Base-by-base conservation (phyloP, 2,329 filamentous ascomycete genomes). In the Rutstroemia sp. region DNA sequence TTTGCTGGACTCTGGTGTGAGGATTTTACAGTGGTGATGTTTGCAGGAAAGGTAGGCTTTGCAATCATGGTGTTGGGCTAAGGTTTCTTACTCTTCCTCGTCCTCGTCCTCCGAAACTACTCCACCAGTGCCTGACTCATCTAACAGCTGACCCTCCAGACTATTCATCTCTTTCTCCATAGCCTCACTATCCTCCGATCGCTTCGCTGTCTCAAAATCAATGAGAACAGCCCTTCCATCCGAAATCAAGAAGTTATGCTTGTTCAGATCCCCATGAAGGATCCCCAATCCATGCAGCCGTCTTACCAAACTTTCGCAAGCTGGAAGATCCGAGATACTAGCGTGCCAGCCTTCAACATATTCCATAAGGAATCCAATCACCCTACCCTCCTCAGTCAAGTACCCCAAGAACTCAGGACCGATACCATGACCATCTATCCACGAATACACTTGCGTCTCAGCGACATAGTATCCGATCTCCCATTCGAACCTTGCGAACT, bases 241-340 rank as follows among this genome's bases (percentile, higher is more conserved):
- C 3, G 37, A 59, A 5, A 74, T 54, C 10, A 74, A 65, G 54
- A 74, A 71, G 53, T 72, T 72, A 57, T 72, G 59, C 56, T 65
- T 69, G 60, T 73, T 73, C 53, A 72, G 62, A 62, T 75, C 71
- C 2, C 69, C 69, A 58, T 73, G 70, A 58, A 64, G 61, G 41
- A 74, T 68, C 0, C 68, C 66, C 21, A 74, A 56, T 1, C 37
- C 12, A 61, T 75, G 72, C 53, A 74, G 60, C 54, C 58, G 61
- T n/a, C n/a, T 7, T n/a, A 74, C 58, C n/a, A 57, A 55, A 10
- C 18, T 19, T 42, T 63, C 59, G 59, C 71, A 74, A 0, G 57
- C 50, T 3, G 23, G 37, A 6, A 72, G 45, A 49, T 74, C 71
- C 8, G 61, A 63, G 6, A 59, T 58, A 2, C 37, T 61, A 25